Conservation (phyloP, 306 rosid species). For the Quercus mongolica region DNA sequence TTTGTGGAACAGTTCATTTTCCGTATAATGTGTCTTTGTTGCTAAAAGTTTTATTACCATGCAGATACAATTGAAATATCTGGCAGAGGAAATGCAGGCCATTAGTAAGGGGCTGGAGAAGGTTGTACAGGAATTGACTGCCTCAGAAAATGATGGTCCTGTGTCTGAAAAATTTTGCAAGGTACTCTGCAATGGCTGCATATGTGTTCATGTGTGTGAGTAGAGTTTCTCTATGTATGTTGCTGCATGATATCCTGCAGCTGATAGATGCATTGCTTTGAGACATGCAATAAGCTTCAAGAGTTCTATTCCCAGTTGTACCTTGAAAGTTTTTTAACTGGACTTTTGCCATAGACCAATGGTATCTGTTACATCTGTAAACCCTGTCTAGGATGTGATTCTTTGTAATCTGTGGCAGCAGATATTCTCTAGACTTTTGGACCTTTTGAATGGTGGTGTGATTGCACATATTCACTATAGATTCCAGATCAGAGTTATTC, state of each 20-base stretch:
- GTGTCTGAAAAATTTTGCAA: constrained; percentile 76
- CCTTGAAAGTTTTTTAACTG: not conserved
- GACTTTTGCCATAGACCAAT: not conserved
- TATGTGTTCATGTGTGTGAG: not conserved
- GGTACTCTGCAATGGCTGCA: constrained; percentile 43
- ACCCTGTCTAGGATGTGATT: not conserved
- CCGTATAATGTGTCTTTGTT: not conserved
- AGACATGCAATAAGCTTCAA: not conserved
- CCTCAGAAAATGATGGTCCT: constrained; percentile 81
- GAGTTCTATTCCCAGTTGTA: not conserved
- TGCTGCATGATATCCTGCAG: not conserved
- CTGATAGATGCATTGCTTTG: not conserved
- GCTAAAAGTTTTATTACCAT: constrained; percentile 21
- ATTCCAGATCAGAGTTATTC: not conserved
- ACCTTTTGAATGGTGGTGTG: not conserved
- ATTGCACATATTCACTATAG: not conserved
- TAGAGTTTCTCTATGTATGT: not conserved
- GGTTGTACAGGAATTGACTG: constrained; percentile 85
- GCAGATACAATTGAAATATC: constrained; percentile 89
- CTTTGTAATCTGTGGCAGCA: not conserved
- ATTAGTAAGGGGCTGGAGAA: constrained; percentile 91
- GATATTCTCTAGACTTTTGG: not conserved
- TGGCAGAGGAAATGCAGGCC: constrained; percentile 99
- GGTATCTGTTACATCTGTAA: not conserved
- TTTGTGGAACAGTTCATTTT: constrained; percentile 8